Evolutionary conservation across 2,329 filamentous ascomycete genomes (phyloP), one percentile per base, ranked within the genome.

Genomic region (Thielaviopsis euricoi): DNA sequence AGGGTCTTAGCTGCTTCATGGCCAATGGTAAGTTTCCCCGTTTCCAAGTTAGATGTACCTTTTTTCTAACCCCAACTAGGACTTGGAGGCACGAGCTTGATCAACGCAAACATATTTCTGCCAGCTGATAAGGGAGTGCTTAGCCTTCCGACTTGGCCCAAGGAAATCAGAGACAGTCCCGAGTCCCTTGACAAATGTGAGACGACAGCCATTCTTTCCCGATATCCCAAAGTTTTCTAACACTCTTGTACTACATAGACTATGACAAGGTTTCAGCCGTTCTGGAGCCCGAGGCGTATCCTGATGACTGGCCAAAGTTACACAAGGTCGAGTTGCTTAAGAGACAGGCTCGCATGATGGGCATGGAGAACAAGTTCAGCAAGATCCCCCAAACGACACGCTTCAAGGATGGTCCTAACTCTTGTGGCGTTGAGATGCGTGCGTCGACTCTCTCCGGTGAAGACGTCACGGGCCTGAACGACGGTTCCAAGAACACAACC

Each of bases 61-160:
- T 51, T 21, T 23, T 49, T 9, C 15, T 55, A 33, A 12, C 19
- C 10, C 7, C 51, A 33, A 52, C 56, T 56, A 78, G 75, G 81
- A 1, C 76, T 86, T 29, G 83, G 82, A 12, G 82, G 82, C 10
- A 83, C 81, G 1, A 83, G 80, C 65, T 66, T 86, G 26, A 74
- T 86, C 48, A 86, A 86, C 61, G 81, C 82, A 10, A 85, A 85
- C 64, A 78, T 86, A 1, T 86, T 83, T 63, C 69, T 85, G 17
- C 74, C 79, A 62, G 76, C 80, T 2, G 80, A 84, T 58, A 66
- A 75, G 15, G 71, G 72, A 3, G 79, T 79, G 0, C 67, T 86
- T 58, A 65, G 67, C 1, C 71, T 80, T 67, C 70, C 74, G 1
- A 68, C 72, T 9, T 86, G 82, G 82, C 82, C 83, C 0, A 64